phyloP scores from a whole-genome alignment of 306 rosid species.

The Hippophae rhamnoides region DNA sequence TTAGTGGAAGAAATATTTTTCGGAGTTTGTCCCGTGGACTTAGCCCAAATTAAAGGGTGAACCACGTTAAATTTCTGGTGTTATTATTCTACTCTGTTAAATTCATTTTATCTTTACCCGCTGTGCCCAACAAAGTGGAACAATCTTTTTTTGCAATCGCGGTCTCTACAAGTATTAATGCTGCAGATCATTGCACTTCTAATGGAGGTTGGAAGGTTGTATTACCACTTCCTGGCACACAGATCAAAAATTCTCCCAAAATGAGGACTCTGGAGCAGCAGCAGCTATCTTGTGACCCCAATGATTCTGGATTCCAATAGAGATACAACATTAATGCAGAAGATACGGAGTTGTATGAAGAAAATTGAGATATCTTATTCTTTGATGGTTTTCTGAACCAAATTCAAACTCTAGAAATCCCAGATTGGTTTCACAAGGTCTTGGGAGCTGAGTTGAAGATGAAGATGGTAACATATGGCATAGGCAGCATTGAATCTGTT shows the following conservation, averaged over 20 bases:
- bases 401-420: conserved; percentile 31
- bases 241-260: conserved; percentile 24
- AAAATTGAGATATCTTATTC: conserved; percentile 51
- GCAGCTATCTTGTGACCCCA: conserved; percentile 25
- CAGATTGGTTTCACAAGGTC: conserved; percentile 27
- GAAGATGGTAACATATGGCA: conserved; percentile 13
- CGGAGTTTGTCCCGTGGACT: too few relatives aligned
- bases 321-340: conserved; percentile 48
- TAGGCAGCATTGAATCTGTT: conserved; percentile 88
- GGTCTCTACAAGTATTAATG: conserved; percentile 41
- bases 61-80: too few relatives aligned
- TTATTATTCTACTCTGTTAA: too few relatives aligned
- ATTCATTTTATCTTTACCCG: too few relatives aligned
- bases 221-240: conserved; percentile 47
- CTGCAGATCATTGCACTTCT: conserved; percentile 12
- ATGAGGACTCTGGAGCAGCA: conserved; percentile 19
- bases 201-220: conserved; percentile 68
- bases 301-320: conserved; percentile 39
- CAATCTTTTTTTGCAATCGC: conserved; percentile 30
- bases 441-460: conserved; percentile 40
- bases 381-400: conserved; percentile 41
- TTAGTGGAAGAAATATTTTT: too few relatives aligned
- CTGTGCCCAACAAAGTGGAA: background rate
- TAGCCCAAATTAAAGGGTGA: too few relatives aligned
- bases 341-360: conserved; percentile 34